Evolutionary conservation across 1,284 basidiomycete species (phyloP).

Genomic region (Lentinula novae-zelandiae): DNA sequence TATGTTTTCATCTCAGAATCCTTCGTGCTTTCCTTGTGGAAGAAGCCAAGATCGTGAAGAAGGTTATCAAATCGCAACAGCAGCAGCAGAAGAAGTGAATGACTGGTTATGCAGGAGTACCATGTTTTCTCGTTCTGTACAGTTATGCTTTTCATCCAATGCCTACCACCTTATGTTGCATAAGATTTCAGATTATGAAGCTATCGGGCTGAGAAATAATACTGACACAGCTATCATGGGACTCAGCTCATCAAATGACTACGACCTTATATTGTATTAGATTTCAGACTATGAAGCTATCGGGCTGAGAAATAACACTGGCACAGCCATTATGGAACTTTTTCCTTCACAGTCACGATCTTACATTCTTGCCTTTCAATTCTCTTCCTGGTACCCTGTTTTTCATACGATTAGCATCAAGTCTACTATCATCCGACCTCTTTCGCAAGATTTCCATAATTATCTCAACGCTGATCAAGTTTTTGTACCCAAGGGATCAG

Average conservation of each 20-base stretch:
- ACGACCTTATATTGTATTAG: neutral
- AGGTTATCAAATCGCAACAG: constrained; percentile 89
- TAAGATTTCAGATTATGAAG: neutral
- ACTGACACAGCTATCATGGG: neutral
- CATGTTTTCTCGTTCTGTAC: neutral
- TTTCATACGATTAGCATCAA: constrained; percentile 74
- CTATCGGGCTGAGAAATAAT: neutral
- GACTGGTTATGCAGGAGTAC: neutral
- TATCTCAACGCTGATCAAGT: constrained; percentile 82
- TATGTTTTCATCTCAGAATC: constrained; percentile 53
- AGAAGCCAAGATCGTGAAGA: constrained; percentile 99
- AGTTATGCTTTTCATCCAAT: neutral
- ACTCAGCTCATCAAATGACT: neutral
- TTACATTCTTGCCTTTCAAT: constrained; percentile 75
- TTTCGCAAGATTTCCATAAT: constrained; percentile 60
- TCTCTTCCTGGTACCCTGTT: constrained; percentile 83
- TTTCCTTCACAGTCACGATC: constrained; percentile 16
- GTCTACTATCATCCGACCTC: constrained; percentile 73
- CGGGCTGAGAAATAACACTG: neutral
- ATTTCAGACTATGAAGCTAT: neutral
- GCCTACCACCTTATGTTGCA: neutral
- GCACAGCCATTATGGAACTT: neutral
- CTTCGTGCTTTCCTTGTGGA: constrained; percentile 98
- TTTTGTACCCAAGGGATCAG: constrained; percentile 80
- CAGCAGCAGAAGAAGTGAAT: constrained; percentile 25